Percentiles rank a stretch among this genome's conserved stretches.
These are phyloP conservation scores for Aspergillus brunneoviolaceus DNA, from an alignment of 2,329 filamentous ascomycete genomes.

Conservation along the genomic window DNA sequence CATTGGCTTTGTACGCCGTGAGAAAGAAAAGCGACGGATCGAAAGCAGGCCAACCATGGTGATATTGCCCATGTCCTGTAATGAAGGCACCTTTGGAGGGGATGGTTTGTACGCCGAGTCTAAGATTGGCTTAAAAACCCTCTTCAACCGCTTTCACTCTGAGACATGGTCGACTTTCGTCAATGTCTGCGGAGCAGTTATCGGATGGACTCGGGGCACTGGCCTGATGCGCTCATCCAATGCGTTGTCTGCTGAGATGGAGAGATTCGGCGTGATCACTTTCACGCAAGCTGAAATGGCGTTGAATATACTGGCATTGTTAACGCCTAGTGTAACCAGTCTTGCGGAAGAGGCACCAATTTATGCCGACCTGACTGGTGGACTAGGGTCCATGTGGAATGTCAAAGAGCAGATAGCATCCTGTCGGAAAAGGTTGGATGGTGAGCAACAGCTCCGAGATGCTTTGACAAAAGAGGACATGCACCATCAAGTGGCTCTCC, in stretches of 20 bases:
- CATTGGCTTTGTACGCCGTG: constrained; percentile 32
- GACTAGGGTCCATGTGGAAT: constrained; percentile 30
- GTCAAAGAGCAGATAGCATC: constrained; percentile 24
- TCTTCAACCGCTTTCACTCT: constrained; percentile 21
- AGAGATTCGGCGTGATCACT: constrained; percentile 39
- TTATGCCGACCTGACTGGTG: constrained; percentile 43
- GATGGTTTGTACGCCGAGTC: constrained; percentile 49
- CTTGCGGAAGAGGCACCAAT: constrained; percentile 38
- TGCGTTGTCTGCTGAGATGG: constrained; percentile 39
- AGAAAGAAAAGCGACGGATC: constrained; percentile 19
- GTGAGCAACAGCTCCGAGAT: constrained; percentile 21
- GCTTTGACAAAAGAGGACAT: constrained; percentile 25
- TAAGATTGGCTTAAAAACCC: constrained; percentile 39
- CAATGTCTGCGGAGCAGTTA: constrained; percentile 43
- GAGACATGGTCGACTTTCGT: constrained; percentile 32
- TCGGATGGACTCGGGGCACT: constrained; percentile 50
- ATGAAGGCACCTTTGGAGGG: constrained; percentile 45
- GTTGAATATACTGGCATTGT: constrained; percentile 38
- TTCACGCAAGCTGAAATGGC: constrained; percentile 47
- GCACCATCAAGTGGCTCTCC: constrained; percentile 10
- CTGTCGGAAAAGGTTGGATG: constrained; percentile 20
- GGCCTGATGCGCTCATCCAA: constrained; percentile 47
- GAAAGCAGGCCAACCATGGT: constrained; percentile 39
- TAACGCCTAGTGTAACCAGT: constrained; percentile 29
- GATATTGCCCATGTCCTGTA: constrained; percentile 46